Conservation (phyloP, 371 early-diverging fungal genomes). For the Mucor circinelloides region DNA sequence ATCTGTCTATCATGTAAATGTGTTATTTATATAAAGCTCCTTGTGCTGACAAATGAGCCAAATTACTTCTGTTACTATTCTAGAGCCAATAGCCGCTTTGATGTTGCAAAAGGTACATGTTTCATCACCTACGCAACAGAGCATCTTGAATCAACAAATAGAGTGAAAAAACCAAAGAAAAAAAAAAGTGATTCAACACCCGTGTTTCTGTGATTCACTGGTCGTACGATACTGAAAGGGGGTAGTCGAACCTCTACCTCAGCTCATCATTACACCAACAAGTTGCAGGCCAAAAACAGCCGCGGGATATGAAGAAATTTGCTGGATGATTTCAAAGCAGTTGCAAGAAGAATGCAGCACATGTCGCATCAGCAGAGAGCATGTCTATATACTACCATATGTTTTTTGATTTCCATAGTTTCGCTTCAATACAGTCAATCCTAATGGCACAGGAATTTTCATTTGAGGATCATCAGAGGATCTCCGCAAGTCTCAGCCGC, state of each 20-base stretch:
- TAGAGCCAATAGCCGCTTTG: constrained; percentile 2
- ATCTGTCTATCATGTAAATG: constrained; percentile 39
- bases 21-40: background rate
- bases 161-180: background rate
- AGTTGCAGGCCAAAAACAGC: too few species aligned
- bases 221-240: too few species aligned
- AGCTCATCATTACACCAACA: too few species aligned
- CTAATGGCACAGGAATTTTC: background rate
- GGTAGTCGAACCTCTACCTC: too few species aligned
- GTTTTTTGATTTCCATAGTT: too few species aligned
- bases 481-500: background rate
- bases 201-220: background rate
- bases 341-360: too few species aligned
- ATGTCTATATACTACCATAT: too few species aligned
- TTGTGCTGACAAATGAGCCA: too few species aligned
- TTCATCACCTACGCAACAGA: constrained; percentile 7
- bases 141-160: background rate
- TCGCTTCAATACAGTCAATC: too few species aligned
- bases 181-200: background rate
- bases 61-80: constrained; percentile 16
- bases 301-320: too few species aligned
- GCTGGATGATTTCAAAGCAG: too few species aligned
- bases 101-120: constrained; percentile 23
- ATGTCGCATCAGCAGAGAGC: too few species aligned
- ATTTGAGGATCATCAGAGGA: background rate